phyloP scores from a whole-genome alignment of 176 grass and related monocot species.

The Carex littledalei region DNA sequence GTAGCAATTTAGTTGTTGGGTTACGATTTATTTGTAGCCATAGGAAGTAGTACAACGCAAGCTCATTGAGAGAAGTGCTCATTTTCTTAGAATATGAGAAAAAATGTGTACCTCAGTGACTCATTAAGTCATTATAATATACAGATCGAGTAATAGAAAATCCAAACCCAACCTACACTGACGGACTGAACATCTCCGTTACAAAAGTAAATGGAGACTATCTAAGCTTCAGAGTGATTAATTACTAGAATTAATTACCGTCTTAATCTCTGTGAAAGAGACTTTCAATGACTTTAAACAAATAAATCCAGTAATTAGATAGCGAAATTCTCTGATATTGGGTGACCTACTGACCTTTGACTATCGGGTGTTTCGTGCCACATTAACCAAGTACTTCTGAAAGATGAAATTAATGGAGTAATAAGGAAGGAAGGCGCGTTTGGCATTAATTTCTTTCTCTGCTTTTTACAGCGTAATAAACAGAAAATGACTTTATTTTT shows the following conservation, averaged over 20 bases:
- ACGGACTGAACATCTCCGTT: background rate
- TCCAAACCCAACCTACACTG: too few species aligned
- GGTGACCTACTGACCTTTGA: background rate
- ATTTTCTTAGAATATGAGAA: too few species aligned
- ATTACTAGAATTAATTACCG: background rate
- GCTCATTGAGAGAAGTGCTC: too few species aligned
- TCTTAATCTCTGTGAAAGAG: background rate
- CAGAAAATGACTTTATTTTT: background rate
- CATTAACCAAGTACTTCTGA: background rate
- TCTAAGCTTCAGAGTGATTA: background rate
- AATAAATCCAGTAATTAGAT: background rate
- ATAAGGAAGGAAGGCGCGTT: background rate
- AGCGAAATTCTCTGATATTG: background rate
- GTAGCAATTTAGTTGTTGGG: too few species aligned
- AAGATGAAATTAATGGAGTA: background rate
- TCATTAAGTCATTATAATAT: too few species aligned
- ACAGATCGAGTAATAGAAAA: too few species aligned
- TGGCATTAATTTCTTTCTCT: background rate
- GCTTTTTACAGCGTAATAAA: background rate
- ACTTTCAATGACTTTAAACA: conserved; percentile 1
- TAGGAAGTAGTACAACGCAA: too few species aligned
- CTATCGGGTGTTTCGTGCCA: background rate
- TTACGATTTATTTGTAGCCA: too few species aligned
- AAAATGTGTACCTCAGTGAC: too few species aligned
- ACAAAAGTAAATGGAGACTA: background rate